phyloP scores from a whole-genome alignment of 2,329 filamentous ascomycete species.

The Penicillium sumatraense region DNA sequence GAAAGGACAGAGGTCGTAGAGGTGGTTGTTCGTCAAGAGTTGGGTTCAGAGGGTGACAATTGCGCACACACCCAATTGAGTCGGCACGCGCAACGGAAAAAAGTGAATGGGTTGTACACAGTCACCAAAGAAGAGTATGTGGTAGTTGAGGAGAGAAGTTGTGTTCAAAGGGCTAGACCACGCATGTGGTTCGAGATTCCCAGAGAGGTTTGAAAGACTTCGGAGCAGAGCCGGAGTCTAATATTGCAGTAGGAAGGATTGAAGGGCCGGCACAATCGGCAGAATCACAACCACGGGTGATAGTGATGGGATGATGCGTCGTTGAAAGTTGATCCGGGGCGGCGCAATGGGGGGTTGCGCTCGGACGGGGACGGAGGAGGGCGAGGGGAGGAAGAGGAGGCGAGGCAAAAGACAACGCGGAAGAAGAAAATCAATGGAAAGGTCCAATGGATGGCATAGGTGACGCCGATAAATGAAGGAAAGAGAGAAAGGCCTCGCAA shows the following conservation, averaged over 20 bases:
- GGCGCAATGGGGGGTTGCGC: conserved; percentile 13
- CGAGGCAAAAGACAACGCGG: conserved; percentile 2
- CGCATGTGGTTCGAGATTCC: conserved; percentile 10
- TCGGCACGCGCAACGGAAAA: conserved; percentile 13
- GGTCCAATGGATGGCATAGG: conserved; percentile 4
- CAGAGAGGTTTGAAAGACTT: background rate
- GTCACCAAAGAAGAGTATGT: conserved; percentile 2
- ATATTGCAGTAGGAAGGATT: background rate
- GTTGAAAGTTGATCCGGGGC: conserved; percentile 5
- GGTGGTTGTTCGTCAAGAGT: background rate
- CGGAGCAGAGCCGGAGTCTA: background rate
- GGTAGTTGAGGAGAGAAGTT: background rate
- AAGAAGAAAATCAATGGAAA: conserved; percentile 9
- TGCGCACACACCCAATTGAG: conserved; percentile 10
- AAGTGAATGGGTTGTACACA: conserved; percentile 14
- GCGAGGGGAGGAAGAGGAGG: background rate
- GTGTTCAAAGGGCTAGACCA: conserved; percentile 8
- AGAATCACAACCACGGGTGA: background rate
- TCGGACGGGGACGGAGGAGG: conserved; percentile 6
- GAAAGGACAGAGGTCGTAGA: conserved; percentile 1
- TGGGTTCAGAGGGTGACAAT: conserved; percentile 9
- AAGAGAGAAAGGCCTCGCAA: conserved; percentile 16
- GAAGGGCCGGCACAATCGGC: background rate
- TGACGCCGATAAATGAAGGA: conserved; percentile 12
- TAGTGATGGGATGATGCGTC: conserved; percentile 7